Percentiles rank a stretch among this genome's conserved stretches.
Evolutionary conservation across 768 basidiomycete genomes (phyloP).

Genomic region (Paxillus ammoniavirescens): DNA sequence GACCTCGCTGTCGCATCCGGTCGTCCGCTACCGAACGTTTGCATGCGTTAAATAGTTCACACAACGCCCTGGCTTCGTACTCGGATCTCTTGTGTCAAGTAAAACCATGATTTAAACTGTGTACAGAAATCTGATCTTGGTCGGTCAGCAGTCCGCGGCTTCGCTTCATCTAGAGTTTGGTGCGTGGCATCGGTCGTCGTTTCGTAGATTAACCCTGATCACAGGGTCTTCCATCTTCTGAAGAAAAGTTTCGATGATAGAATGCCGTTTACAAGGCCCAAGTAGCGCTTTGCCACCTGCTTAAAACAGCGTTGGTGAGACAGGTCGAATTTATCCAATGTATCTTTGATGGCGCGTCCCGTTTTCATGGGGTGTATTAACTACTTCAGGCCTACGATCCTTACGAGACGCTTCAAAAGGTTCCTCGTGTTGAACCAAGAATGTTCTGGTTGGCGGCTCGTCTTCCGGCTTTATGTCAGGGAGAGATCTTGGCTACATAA

Average conservation of each 20-base stretch:
- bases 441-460: not conserved
- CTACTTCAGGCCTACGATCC: not conserved
- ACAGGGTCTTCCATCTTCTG: not conserved
- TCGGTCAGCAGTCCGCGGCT: not conserved
- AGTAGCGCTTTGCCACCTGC: not conserved
- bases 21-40: no score
- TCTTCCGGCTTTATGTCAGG: not conserved
- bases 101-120: no score
- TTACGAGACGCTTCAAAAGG: not conserved
- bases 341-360: not conserved
- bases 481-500: slow-evolving; percentile 8
- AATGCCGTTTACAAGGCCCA: not conserved
- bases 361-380: not conserved
- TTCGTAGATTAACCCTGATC: no score
- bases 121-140: no score
- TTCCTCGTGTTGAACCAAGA: not conserved
- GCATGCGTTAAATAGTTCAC: no score
- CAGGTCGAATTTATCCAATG: not conserved
- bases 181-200: not conserved
- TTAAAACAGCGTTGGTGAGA: slow-evolving; percentile 1
- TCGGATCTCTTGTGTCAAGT: no score
- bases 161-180: not conserved
- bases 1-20: no score
- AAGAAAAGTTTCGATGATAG: not conserved
- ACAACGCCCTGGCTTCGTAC: no score